Evolutionary conservation across 2,329 filamentous ascomycete species (phyloP).

Genomic region (Leptographium radiaticola): DNA sequence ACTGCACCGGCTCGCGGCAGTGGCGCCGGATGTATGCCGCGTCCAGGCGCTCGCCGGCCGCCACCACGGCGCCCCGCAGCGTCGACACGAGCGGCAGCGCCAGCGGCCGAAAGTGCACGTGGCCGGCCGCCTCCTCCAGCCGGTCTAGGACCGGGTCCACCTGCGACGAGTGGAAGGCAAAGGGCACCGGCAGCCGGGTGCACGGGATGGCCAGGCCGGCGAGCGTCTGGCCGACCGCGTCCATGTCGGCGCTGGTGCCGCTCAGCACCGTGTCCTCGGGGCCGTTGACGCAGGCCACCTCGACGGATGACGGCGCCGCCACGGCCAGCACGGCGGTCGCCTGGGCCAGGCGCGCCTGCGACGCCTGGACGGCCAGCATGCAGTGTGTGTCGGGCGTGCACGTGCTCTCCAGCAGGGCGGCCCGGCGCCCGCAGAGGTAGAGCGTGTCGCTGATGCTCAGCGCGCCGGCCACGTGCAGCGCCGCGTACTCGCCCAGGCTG

Average conservation of each 20-base stretch:
- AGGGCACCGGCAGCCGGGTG: constrained; percentile 11
- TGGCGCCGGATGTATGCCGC: background rate
- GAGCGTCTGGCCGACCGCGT: constrained; percentile 11
- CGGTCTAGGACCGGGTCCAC: constrained; percentile 29
- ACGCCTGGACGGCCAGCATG: constrained; percentile 22
- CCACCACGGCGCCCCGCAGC: constrained; percentile 17
- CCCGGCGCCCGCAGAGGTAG: constrained; percentile 47
- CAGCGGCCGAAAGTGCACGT: constrained; percentile 28
- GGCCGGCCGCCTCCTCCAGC: constrained; percentile 26
- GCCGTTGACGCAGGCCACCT: constrained; percentile 50
- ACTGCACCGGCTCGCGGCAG: background rate
- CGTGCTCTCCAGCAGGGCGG: constrained; percentile 38
- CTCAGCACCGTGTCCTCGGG: constrained; percentile 42
- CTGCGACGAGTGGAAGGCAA: constrained; percentile 24
- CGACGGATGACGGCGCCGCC: constrained; percentile 12
- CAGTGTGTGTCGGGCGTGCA: constrained; percentile 28
- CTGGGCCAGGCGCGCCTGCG: constrained; percentile 2
- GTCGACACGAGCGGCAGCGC: constrained; percentile 42
- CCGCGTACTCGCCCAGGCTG: constrained; percentile 51
- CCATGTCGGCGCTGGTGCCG: constrained; percentile 34
- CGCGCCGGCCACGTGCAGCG: constrained; percentile 48
- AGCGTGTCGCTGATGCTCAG: constrained; percentile 47
- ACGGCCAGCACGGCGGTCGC: constrained; percentile 15
- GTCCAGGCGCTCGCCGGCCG: background rate
- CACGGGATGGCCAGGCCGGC: background rate